Conservation (phyloP, 805 yeast species). For the Candida glaebosa region DNA sequence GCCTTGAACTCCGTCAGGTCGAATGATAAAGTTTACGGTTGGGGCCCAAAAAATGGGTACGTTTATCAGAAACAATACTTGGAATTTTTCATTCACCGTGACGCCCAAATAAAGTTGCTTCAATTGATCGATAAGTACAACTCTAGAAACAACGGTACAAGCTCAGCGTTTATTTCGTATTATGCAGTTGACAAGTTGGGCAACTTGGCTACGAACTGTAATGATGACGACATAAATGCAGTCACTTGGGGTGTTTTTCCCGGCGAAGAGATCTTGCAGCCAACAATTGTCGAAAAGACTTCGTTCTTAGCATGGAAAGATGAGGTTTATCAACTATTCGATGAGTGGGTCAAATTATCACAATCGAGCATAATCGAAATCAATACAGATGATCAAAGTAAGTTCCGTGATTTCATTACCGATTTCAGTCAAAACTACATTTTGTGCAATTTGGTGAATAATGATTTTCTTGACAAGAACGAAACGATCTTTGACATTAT, state of each 20-base stretch:
- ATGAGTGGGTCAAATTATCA: constrained; percentile 71
- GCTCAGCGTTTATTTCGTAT: constrained; percentile 56
- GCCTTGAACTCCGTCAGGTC: constrained; percentile 78
- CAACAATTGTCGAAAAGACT: constrained; percentile 89
- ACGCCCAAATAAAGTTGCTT: constrained; percentile 37
- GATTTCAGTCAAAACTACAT: constrained; percentile 56
- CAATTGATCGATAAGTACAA: constrained; percentile 46
- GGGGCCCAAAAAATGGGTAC: constrained; percentile 94
- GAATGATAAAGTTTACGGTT: constrained; percentile 69
- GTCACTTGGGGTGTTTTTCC: constrained; percentile 99
- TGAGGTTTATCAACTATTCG: constrained; percentile 79
- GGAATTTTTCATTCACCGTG: constrained; percentile 75
- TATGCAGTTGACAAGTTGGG: constrained; percentile 66
- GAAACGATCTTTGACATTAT: constrained; percentile 57
- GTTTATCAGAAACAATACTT: constrained; percentile 93
- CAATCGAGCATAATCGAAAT: constrained; percentile 32
- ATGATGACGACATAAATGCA: constrained; percentile 79
- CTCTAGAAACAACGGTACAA: constrained; percentile 31
- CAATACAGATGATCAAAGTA: constrained; percentile 24
- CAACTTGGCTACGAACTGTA: constrained; percentile 64
- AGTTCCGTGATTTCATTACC: constrained; percentile 41
- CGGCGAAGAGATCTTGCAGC: constrained; percentile 90
- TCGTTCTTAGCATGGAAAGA: constrained; percentile 97
- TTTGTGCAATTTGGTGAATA: constrained; percentile 86
- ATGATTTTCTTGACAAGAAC: constrained; percentile 61